phyloP scores from a whole-genome alignment of 2,329 filamentous ascomycete species.

The Talaromyces albobiverticillius region DNA sequence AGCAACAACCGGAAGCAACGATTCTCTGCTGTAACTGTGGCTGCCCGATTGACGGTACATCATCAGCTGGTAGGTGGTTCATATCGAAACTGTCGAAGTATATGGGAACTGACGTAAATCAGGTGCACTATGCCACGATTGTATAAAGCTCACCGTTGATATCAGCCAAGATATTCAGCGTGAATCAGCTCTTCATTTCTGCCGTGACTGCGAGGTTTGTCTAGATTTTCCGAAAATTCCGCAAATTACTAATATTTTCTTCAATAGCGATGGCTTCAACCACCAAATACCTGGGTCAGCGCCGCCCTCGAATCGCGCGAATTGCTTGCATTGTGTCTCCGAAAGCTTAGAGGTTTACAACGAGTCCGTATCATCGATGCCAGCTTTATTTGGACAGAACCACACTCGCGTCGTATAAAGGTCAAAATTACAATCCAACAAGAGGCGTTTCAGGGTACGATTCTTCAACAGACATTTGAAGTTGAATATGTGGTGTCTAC shows the following conservation, averaged over 20 bases:
- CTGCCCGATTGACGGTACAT: conserved; percentile 87
- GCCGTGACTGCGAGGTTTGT: conserved; percentile 76
- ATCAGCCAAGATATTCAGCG: conserved; percentile 88
- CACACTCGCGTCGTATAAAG: conserved; percentile 86
- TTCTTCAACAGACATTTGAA: conserved; percentile 91
- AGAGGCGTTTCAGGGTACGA: conserved; percentile 63
- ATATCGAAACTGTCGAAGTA: neutral
- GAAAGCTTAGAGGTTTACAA: conserved; percentile 78
- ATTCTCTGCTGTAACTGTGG: conserved; percentile 99
- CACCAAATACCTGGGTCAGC: conserved; percentile 80
- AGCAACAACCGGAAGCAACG: conserved; percentile 52
- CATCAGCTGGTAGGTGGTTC: conserved; percentile 11
- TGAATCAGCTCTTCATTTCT: conserved; percentile 86
- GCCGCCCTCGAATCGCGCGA: conserved; percentile 86
- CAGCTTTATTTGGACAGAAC: conserved; percentile 96
- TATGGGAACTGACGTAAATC: conserved; percentile 52
- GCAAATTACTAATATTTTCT: neutral
- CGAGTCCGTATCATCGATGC: conserved; percentile 95
- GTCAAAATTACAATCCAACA: conserved; percentile 93
- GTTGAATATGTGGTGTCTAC: conserved; percentile 86
- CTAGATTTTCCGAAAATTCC: neutral
- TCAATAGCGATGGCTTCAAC: conserved; percentile 71
- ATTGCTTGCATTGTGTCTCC: conserved; percentile 84
- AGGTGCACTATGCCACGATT: conserved; percentile 92
- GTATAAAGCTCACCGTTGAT: conserved; percentile 90